Base-by-base conservation (phyloP, 1,284 basidiomycete genomes). In the Tylopilus sp. region DNA sequence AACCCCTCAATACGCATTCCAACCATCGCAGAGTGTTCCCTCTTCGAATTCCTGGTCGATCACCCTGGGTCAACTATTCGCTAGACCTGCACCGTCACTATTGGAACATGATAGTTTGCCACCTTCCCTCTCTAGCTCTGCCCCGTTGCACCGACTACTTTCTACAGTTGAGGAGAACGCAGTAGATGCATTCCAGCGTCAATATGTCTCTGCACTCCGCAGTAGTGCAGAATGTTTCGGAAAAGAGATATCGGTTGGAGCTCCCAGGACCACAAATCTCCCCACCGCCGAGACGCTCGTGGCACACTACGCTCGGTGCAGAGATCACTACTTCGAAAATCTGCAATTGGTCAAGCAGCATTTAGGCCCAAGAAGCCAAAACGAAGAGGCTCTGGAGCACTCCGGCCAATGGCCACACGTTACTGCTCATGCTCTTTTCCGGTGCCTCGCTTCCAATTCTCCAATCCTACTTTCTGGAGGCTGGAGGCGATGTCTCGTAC, bases 1-100 rank as follows among this genome's bases (percentile, higher is more conserved):
- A 1, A 17, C 18, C 28, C 11, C 15, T 14, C 48, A 1, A 28
- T 63, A 63, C 17, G 42, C 51, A 4, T 62, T 67, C 41, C 12
- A 24, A 2, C 46, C 54, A 1, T 51, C 49, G 7, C 28, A 47
- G 26, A 18, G 7, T 5, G 29, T 17, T 28, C 20, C 34, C 11
- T 4, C 50, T 24, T 17, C 6, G 2, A 2, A 36, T 3, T 12
- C 31, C 4, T 50, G 48, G 52, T 28, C 15, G 3, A 20, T 51
- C 7, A 28, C 47, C 0, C 4, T 52, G 30, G 30, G 50, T 4
- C 30, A 56, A 4, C 45, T 64, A 3, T 46, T 65, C 4, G 2
- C 38, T 39, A 53, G 49, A 29, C 37, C 44, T 7, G 36, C 51
- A 26, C 43, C 51, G 9, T 38, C 15, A 1, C 15, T 54, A 7